phyloP scores from a whole-genome alignment of 2,329 filamentous ascomycete species.

The Orbilia oligospora region DNA sequence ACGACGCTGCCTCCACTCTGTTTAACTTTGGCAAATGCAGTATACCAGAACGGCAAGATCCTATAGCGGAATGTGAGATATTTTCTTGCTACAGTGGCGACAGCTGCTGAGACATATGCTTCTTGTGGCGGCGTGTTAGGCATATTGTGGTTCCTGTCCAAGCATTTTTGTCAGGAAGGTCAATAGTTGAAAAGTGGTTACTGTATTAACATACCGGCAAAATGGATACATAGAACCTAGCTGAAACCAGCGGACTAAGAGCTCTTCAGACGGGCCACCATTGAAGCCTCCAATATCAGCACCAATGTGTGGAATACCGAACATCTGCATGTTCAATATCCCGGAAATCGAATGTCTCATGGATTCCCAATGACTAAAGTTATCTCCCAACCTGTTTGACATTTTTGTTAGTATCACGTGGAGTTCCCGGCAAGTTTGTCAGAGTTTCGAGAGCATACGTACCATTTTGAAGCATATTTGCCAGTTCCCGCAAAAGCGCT shows the following conservation, averaged over 20 bases:
- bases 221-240: slow-evolving; percentile 56
- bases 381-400: slow-evolving; percentile 65
- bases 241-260: slow-evolving; percentile 55
- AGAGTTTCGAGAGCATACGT: slow-evolving; percentile 49
- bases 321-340: slow-evolving; percentile 61
- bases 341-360: slow-evolving; percentile 63
- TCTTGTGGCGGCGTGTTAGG: slow-evolving; percentile 52
- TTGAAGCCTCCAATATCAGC: slow-evolving; percentile 58
- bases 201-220: slow-evolving; percentile 13
- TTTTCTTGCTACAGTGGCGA: slow-evolving; percentile 39
- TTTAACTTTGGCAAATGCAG: slow-evolving; percentile 30
- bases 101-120: slow-evolving; percentile 27
- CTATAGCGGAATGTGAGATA: slow-evolving; percentile 49
- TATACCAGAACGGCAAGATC: slow-evolving; percentile 60
- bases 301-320: slow-evolving; percentile 56
- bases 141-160: slow-evolving; percentile 54
- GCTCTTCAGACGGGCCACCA: slow-evolving; percentile 30
- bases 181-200: too few species aligned
- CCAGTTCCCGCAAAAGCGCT: slow-evolving; percentile 84
- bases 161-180: neutral
- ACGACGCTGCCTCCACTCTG: slow-evolving; percentile 41
- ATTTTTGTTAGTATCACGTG: slow-evolving; percentile 66
- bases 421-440: slow-evolving; percentile 62
- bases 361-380: slow-evolving; percentile 63
- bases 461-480: slow-evolving; percentile 64